Conservation (phyloP, 2,329 filamentous ascomycete species). For the Rhynchosporium graminicola region DNA sequence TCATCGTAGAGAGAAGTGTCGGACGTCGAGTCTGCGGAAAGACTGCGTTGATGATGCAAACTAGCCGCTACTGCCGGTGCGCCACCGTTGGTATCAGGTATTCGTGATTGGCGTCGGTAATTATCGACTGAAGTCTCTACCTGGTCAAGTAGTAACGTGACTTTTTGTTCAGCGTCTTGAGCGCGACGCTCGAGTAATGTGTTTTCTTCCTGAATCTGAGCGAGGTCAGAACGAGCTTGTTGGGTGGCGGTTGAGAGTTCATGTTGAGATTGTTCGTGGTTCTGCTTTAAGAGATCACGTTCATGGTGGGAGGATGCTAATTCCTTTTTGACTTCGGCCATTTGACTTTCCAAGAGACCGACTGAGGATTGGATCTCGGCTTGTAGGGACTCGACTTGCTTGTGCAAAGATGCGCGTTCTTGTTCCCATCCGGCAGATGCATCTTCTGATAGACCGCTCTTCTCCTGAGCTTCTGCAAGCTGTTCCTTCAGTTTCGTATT, state of each 20-base stretch:
- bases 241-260: conserved; percentile 58
- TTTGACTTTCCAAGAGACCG: conserved; percentile 67
- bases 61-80: conserved; percentile 43
- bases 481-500: conserved; percentile 82
- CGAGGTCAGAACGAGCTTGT: conserved; percentile 67
- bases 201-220: conserved; percentile 83
- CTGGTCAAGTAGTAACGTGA: conserved; percentile 89
- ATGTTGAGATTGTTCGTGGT: conserved; percentile 53
- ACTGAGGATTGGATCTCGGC: conserved; percentile 67
- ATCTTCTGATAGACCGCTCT: conserved; percentile 45
- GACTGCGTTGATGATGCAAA: conserved; percentile 41
- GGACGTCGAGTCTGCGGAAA: conserved; percentile 59
- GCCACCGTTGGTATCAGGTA: conserved; percentile 54
- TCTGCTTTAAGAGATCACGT: conserved; percentile 64
- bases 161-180: conserved; percentile 87
- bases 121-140: conserved; percentile 93
- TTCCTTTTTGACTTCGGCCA: conserved; percentile 69
- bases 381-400: conserved; percentile 70
- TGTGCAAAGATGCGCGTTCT: conserved; percentile 68
- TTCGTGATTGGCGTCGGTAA: conserved; percentile 76
- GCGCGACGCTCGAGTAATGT: conserved; percentile 78
- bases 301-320: conserved; percentile 65
- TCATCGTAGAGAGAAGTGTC: conserved; percentile 53
- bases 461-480: conserved; percentile 67
- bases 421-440: conserved; percentile 68